A percentile compares a stretch with the other conserved stretches of the same genome.
phyloP scores from a whole-genome alignment of 2,329 filamentous ascomycete genomes.

The Neoscytalidium dimidiatum region DNA sequence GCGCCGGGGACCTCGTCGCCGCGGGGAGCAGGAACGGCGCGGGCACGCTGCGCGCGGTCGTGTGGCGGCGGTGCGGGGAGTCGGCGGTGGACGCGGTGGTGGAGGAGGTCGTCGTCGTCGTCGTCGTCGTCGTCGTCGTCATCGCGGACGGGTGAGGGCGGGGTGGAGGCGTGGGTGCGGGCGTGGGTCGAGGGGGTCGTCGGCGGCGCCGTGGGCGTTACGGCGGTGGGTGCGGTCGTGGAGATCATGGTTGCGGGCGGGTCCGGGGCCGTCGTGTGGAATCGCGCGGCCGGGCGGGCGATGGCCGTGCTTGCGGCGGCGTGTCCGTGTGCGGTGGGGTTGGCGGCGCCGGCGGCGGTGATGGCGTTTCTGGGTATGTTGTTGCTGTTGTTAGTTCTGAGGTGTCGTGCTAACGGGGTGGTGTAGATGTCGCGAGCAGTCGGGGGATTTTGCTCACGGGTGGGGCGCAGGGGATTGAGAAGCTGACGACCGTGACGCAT shows the following conservation, averaged over 20 bases:
- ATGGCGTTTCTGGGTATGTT: slow-evolving; percentile 23
- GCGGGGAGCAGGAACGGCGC: neutral
- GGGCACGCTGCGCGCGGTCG: neutral
- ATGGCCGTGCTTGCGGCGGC: slow-evolving; percentile 23
- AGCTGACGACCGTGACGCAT: slow-evolving; percentile 18
- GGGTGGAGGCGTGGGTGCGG: neutral
- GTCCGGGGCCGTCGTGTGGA: neutral
- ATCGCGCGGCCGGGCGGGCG: slow-evolving; percentile 16
- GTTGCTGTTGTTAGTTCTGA: neutral
- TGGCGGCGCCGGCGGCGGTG: slow-evolving; percentile 23
- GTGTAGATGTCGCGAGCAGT: slow-evolving; percentile 20
- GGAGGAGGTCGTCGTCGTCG: too few relatives aligned
- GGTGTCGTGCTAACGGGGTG: neutral
- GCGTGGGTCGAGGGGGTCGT: neutral
- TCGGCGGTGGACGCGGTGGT: neutral
- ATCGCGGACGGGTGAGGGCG: too few relatives aligned
- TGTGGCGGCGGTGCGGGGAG: neutral
- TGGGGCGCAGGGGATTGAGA: slow-evolving; percentile 22
- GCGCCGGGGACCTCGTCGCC: neutral
- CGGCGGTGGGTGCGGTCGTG: neutral
- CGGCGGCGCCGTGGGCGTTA: neutral
- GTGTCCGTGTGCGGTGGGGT: slow-evolving; percentile 24
- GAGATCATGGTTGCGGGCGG: neutral
- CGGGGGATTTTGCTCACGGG: slow-evolving; percentile 22
- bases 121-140: too few relatives aligned